phyloP scores from a whole-genome alignment of 2,329 filamentous ascomycete species.

The Knoxdaviesia proteae region DNA sequence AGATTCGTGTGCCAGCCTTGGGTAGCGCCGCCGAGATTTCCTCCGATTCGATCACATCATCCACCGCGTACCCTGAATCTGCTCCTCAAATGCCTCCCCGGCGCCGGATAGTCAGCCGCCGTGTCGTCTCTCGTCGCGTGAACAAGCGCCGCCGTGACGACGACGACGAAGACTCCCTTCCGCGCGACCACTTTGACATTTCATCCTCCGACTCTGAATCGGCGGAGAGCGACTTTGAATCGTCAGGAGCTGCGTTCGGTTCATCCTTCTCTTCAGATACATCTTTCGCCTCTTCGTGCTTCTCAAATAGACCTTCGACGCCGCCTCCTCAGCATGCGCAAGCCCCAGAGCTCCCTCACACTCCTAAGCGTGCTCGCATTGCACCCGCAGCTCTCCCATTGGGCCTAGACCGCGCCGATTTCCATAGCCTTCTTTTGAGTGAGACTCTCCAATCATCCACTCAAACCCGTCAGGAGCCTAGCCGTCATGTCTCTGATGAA shows the following conservation, averaged over 20 bases:
- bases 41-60: no score
- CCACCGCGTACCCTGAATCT: no score
- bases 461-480: constrained; percentile 8
- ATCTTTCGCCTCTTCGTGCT: constrained; percentile 8
- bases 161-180: constrained; percentile 21
- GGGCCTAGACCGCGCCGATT: constrained; percentile 36
- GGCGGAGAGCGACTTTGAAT: constrained; percentile 10
- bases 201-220: neutral
- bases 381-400: constrained; percentile 39
- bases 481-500: constrained; percentile 20
- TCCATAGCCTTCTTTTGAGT: constrained; percentile 17
- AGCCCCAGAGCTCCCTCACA: constrained; percentile 15
- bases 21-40: no score
- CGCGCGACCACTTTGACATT: constrained; percentile 10
- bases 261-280: constrained; percentile 11
- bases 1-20: no score
- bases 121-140: constrained; percentile 2
- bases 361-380: constrained; percentile 38
- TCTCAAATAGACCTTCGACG: constrained; percentile 8
- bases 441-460: constrained; percentile 14
- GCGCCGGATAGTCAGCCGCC: no score
- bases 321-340: constrained; percentile 4
- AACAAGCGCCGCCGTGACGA: constrained; percentile 31
- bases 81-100: no score
- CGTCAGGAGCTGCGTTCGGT: neutral